phyloP scores from a whole-genome alignment of 2,329 filamentous ascomycete genomes.

The Talaromyces pinophilus region DNA sequence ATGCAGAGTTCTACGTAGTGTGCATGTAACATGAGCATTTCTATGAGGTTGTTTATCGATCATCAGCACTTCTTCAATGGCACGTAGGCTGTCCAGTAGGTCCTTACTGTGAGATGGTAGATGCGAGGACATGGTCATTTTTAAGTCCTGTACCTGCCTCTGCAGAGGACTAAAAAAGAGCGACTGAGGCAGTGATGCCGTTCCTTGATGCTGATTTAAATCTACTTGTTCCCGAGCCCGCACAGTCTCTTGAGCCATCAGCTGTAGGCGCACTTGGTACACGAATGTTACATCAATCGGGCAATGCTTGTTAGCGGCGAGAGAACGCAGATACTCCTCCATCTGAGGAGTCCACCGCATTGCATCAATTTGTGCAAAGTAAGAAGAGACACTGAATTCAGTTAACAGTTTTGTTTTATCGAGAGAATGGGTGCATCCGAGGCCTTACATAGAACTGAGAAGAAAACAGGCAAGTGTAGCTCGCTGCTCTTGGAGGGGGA shows the following conservation, averaged over 20 bases:
- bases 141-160: neutral
- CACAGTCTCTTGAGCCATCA: neutral
- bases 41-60: neutral
- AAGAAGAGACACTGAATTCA: neutral
- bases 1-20: conserved; percentile 1
- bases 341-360: neutral
- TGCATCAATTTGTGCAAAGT: neutral
- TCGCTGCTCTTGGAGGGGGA: neutral
- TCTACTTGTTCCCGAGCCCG: neutral
- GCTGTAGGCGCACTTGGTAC: neutral
- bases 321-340: neutral
- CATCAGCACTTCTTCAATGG: neutral
- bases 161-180: neutral
- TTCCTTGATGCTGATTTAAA: neutral
- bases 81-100: neutral
- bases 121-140: neutral
- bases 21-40: neutral
- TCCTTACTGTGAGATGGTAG: neutral
- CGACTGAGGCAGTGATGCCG: neutral
- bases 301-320: neutral
- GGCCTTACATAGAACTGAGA: neutral
- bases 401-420: neutral
- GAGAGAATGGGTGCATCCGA: neutral
- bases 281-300: neutral
- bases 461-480: neutral